A percentile compares a stretch with the other conserved stretches of the same genome.
These are phyloP conservation scores for Naumovozyma dairenensis DNA, from an alignment of 805 yeast genomes.

Conservation along the genomic window DNA sequence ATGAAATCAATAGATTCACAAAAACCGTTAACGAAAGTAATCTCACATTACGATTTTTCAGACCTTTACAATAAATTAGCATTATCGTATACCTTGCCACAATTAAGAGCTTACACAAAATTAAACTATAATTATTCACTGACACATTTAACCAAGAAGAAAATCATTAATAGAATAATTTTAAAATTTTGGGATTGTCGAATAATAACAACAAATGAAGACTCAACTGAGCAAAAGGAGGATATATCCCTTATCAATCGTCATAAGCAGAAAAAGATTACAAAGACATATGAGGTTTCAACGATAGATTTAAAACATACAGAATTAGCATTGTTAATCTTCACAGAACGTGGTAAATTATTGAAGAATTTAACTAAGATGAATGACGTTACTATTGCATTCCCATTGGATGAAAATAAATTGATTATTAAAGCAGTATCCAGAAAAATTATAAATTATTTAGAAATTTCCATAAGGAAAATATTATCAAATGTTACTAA, in stretches of 20 bases:
- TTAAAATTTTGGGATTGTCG: constrained; percentile 16
- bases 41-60: constrained; percentile 16
- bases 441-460: constrained; percentile 18
- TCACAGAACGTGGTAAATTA: constrained; percentile 28
- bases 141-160: constrained; percentile 8
- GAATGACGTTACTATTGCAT: constrained; percentile 21
- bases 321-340: constrained; percentile 12
- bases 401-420: constrained; percentile 20
- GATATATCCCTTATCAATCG: constrained; percentile 7
- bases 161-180: constrained; percentile 10
- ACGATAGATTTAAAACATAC: constrained; percentile 1
- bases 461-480: constrained; percentile 23
- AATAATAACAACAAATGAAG: constrained; percentile 5
- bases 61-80: constrained; percentile 15
- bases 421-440: constrained; percentile 18
- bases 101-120: constrained; percentile 17
- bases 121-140: constrained; percentile 7
- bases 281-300: neutral
- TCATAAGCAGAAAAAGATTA: too few species aligned
- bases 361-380: constrained; percentile 24
- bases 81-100: constrained; percentile 21
- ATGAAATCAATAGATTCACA: constrained; percentile 21
- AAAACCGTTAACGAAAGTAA: constrained; percentile 13
- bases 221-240: constrained; percentile 11
- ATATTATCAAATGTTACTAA: constrained; percentile 21